Conservation (phyloP, 1,284 basidiomycete species). For the Mrakiaceae sp. region DNA sequence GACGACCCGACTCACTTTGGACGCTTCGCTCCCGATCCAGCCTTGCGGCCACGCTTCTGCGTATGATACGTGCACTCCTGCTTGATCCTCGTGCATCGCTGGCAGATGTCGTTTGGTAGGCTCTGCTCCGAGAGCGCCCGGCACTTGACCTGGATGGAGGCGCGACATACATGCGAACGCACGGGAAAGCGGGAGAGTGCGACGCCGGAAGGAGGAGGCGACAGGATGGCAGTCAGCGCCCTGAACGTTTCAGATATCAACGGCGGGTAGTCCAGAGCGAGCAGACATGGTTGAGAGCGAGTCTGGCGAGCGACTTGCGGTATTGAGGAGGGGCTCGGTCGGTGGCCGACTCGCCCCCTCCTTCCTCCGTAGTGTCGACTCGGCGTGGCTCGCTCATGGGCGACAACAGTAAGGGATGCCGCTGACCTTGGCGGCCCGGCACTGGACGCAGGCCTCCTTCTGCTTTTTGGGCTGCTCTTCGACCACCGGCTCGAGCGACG, state of each 20-base stretch:
- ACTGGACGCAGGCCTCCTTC: slow-evolving; percentile 12
- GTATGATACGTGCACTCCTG: slow-evolving; percentile 10
- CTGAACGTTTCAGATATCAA: background rate
- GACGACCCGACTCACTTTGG: background rate
- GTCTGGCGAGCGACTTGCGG: too few species aligned
- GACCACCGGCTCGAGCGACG: too few species aligned
- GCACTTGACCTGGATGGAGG: slow-evolving; percentile 12
- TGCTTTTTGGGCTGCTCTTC: background rate
- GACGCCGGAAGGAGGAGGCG: background rate
- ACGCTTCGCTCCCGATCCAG: background rate
- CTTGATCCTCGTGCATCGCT: slow-evolving; percentile 10
- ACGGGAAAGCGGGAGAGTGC: background rate
- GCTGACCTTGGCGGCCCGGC: slow-evolving; percentile 10
- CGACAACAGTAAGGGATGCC: background rate
- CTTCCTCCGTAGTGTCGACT: too few species aligned
- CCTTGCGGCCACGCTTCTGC: slow-evolving; percentile 13
- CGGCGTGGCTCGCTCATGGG: too few species aligned
- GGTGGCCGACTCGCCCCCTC: too few species aligned
- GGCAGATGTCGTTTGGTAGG: background rate
- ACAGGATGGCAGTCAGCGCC: too few species aligned
- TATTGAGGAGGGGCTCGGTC: background rate
- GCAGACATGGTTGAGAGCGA: background rate
- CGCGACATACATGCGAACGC: background rate
- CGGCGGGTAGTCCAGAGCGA: background rate
- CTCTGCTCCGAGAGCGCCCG: background rate